Evolutionary conservation across 371 early-diverging fungal species (phyloP), one percentile per base, ranked within the genome.

Genomic region (Syncephalis plumigaleata): DNA sequence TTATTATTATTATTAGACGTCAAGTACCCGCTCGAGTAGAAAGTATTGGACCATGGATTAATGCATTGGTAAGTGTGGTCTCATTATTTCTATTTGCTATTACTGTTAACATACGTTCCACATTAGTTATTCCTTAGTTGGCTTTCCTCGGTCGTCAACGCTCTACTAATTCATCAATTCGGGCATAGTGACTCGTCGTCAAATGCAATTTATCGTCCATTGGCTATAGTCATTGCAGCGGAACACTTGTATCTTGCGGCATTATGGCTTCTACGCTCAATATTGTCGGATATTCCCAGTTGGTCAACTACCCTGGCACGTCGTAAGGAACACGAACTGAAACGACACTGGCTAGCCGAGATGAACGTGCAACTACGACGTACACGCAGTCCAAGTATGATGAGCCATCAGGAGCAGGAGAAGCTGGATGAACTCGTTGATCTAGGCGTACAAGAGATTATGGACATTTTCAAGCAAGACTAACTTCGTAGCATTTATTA

Each of bases 21-120:
- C 87, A 88, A 1, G 68, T 77, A 39, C 88, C 92, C 5, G 40
- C 55, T 7, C 71, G 89, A n/a, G 77, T 79, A 13, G 87, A 89
- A 51, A 71, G 79, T 38, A 82, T 87, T 51, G 87, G 87, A 23
- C 85, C 88, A 26, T 91, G 92, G 92, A 49, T 84, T 26, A 68
- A 69, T 25, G 80, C 79, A 45, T 56, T 87, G 60, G 70, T 71
- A 55, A 50, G 58, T 39, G 60, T 68, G 26, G 59, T 73, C 22
- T 31, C n/a, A 31, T 11, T 11, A 31, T 31, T 31, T 31, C 4
- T 31, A 31, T 31, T 31, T 31, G n/a, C n/a, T 31, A 31, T 31
- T 31, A 31, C 4, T 31, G 31, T 11, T 31, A 31, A 31, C 31
- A 31, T 7, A 7, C 11, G 11, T 31, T 31, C 7, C 11, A 7